These are phyloP conservation scores for Dendrostoma leiphaemia DNA, from an alignment of 2,329 filamentous ascomycete genomes.

Conservation along the genomic window DNA sequence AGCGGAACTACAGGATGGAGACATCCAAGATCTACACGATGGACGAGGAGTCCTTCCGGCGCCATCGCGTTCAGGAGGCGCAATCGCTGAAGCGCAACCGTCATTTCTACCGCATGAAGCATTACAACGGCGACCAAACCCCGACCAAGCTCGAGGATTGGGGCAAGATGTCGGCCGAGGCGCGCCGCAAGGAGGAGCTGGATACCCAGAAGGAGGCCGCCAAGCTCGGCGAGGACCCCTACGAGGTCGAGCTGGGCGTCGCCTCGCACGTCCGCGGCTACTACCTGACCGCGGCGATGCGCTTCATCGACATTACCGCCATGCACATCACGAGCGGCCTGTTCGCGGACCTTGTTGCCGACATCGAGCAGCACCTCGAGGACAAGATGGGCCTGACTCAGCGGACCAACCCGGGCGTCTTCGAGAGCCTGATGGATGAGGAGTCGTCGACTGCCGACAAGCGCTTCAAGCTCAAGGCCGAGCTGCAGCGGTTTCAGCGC, in stretches of 20 bases:
- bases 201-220: constrained; percentile 39
- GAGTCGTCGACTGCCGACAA: constrained; percentile 29
- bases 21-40: constrained; percentile 56
- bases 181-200: constrained; percentile 42
- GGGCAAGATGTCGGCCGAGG: constrained; percentile 47
- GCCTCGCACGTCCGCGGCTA: constrained; percentile 65
- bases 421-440: constrained; percentile 36
- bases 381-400: constrained; percentile 39
- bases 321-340: constrained; percentile 48
- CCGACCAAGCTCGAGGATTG: constrained; percentile 34
- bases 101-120: constrained; percentile 47
- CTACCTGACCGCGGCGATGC: constrained; percentile 63
- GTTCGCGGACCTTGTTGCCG: constrained; percentile 41
- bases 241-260: constrained; percentile 57
- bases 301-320: constrained; percentile 59
- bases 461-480: constrained; percentile 30
- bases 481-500: constrained; percentile 30
- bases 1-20: constrained; percentile 51
- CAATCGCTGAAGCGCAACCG: constrained; percentile 45
- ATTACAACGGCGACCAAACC: constrained; percentile 30
- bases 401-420: constrained; percentile 23
- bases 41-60: constrained; percentile 46
- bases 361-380: constrained; percentile 42
- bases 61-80: constrained; percentile 45
- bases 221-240: constrained; percentile 57